Conservation (phyloP, 139 green algal species). For the Chlamydomonas incerta region DNA sequence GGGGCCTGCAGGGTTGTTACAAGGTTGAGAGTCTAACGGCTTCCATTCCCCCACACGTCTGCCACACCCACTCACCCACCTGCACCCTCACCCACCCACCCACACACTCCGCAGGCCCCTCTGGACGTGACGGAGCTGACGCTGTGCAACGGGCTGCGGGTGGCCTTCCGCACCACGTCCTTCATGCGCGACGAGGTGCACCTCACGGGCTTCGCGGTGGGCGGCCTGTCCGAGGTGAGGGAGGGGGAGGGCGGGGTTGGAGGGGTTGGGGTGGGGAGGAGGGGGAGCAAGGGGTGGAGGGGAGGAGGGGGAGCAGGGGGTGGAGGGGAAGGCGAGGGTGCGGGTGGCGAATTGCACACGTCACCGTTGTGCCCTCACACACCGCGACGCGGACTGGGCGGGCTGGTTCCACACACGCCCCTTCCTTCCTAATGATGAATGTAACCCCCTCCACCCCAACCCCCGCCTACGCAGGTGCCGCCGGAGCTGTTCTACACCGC, state of each 20-base stretch:
- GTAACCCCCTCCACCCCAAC: not conserved
- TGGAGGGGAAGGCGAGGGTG: too few relatives aligned
- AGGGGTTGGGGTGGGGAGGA: not conserved
- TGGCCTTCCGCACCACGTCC: conserved; percentile 77
- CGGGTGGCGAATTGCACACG: too few relatives aligned
- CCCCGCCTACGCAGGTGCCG: conserved; percentile 53
- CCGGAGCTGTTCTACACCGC: conserved; percentile 63
- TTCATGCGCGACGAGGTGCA: conserved; percentile 89
- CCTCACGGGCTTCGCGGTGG: conserved; percentile 74
- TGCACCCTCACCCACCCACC: not conserved
- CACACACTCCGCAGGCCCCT: conserved; percentile 8
- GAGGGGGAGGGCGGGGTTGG: too few relatives aligned
- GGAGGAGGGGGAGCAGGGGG: too few relatives aligned
- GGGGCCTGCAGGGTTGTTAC: too few relatives aligned
- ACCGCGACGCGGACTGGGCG: too few relatives aligned
- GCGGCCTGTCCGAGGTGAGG: conserved; percentile 75
- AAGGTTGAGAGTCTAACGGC: too few relatives aligned
- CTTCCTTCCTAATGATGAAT: not conserved
- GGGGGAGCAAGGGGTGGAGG: not conserved
- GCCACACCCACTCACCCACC: not conserved
- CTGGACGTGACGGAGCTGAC: conserved; percentile 71
- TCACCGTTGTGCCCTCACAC: too few relatives aligned
- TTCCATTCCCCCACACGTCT: too few relatives aligned
- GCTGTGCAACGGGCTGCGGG: conserved; percentile 88
- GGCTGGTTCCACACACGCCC: too few relatives aligned